Conservation (phyloP, 768 basidiomycete genomes). For the Tricholoma flavovirens region DNA sequence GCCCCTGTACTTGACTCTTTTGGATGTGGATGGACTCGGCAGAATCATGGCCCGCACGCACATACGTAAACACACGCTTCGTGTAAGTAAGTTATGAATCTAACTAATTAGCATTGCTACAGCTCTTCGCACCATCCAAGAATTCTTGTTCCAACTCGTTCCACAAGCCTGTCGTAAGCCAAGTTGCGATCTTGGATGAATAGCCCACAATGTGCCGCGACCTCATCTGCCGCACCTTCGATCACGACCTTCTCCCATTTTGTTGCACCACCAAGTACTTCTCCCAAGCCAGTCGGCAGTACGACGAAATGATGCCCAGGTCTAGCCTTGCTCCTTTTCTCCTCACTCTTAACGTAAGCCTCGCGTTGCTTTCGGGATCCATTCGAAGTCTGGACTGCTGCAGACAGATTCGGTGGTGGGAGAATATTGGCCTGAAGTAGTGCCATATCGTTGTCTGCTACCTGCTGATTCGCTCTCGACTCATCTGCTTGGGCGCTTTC, state of each 20-base stretch:
- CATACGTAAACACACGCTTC: too few relatives aligned
- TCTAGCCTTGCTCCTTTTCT: constrained; percentile 21
- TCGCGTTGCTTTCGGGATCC: constrained; percentile 15
- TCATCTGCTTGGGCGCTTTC: constrained; percentile 7
- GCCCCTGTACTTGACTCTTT: too few relatives aligned
- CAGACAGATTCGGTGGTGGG: not conserved
- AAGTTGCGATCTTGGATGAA: constrained; percentile 46
- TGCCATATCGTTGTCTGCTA: constrained; percentile 6
- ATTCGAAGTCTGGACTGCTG: not conserved
- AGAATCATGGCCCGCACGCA: too few relatives aligned
- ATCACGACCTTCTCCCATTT: constrained; percentile 51
- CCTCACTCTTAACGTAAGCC: constrained; percentile 18
- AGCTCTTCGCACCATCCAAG: constrained; percentile 35
- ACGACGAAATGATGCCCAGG: constrained; percentile 45
- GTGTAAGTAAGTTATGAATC: too few relatives aligned
- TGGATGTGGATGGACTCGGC: too few relatives aligned
- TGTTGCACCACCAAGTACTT: constrained; percentile 34
- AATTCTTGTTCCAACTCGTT: constrained; percentile 36
- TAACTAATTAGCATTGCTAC: too few relatives aligned
- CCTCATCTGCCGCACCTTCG: constrained; percentile 47
- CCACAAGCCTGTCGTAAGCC: constrained; percentile 45
- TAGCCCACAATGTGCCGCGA: constrained; percentile 49
- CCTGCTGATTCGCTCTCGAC: constrained; percentile 6
- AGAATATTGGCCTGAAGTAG: constrained; percentile 14
- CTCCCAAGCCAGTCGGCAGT: constrained; percentile 40